These are phyloP conservation scores for Trypanosomatidae sp. DNA, from an alignment of 208 protist genomes.

Conservation along the genomic window DNA sequence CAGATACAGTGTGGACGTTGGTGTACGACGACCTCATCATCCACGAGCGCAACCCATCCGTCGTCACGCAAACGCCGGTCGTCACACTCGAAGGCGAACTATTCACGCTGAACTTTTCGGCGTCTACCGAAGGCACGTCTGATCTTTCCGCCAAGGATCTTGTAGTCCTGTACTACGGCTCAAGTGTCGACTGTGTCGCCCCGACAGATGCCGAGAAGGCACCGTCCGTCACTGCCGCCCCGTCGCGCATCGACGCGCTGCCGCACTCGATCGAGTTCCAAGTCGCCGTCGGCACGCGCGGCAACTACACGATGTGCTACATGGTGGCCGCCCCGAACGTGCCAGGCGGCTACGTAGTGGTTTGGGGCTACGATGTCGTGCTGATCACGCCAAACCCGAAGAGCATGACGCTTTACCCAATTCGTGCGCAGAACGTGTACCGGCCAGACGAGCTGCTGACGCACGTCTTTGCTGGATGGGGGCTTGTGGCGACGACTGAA, in stretches of 20 bases:
- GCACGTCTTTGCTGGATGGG: slow-evolving; percentile 77
- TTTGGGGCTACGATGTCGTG: slow-evolving; percentile 81
- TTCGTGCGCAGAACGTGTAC: slow-evolving; percentile 4
- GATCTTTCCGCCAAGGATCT: slow-evolving; percentile 41
- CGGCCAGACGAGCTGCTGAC: slow-evolving; percentile 49
- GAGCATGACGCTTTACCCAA: slow-evolving; percentile 40
- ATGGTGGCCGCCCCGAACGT: slow-evolving; percentile 25
- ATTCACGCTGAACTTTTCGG: slow-evolving; percentile 81
- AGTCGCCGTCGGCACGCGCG: slow-evolving; percentile 62
- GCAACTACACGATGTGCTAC: slow-evolving; percentile 80
- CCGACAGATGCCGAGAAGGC: slow-evolving; percentile 28
- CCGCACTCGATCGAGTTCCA: slow-evolving; percentile 65
- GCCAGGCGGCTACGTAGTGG: slow-evolving; percentile 34
- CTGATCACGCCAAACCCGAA: slow-evolving; percentile 58
- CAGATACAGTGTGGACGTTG: slow-evolving; percentile 87
- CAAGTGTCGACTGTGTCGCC: slow-evolving; percentile 45
- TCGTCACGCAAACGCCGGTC: slow-evolving; percentile 52
- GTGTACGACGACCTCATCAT: slow-evolving; percentile 80
- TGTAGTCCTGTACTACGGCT: slow-evolving; percentile 65
- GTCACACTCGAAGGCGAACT: slow-evolving; percentile 72
- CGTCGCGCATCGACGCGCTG: slow-evolving; percentile 64
- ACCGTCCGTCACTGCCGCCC: slow-evolving; percentile 40
- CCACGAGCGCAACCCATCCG: slow-evolving; percentile 46
- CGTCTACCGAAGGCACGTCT: slow-evolving; percentile 14
- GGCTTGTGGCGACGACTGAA: slow-evolving; percentile 37